Evolutionary conservation across 2,329 filamentous ascomycete genomes (phyloP), one percentile per base, ranked within the genome.

Genomic region (Malbranchea zuffiana): DNA sequence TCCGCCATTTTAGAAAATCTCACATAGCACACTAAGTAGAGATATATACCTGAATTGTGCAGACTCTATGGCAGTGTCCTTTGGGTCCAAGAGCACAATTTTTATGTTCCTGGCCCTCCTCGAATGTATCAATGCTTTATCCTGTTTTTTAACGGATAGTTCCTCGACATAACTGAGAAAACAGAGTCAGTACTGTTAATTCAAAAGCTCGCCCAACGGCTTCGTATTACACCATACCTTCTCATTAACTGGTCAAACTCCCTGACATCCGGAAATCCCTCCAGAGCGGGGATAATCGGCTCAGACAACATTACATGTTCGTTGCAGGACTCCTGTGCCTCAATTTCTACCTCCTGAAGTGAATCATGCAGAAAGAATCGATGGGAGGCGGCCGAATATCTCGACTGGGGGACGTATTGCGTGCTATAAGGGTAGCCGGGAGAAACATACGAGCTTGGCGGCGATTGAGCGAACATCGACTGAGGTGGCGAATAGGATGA

Each of bases 71-170:
- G 63, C 59, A 3, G 66, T 69, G 38, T 67, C 63, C 46, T 69
- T 69, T 13, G 65, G 65, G 31, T 69, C 65, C 32, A 61, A 56
- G 35, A 69, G 49, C 19, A 68, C 65, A 4, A 54, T 61, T 37
- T 50, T 59, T 40, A 69, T 69, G 41, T 69, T 67, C 25, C 61
- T 54, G 15, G 65, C 66, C 47, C 66, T 55, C 39, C 53, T 59
- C 15, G 65, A 61, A 47, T 66, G 63, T 20, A 69, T 69, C 44
- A 69, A 53, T 3, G 66, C 66, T 42, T 69, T 69, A 44, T 69
- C 66, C 49, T 66, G 65, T 37, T 69, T 69, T 45, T 69, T 69
- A 21, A 64, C 55, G 5, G 66, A 69, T 10, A 69, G 53, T 23
- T 65, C 63, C 31, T 64, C 55, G 21, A 69, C 64, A 43, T 69